Conservation (phyloP, 176 grass and related monocot species). For the Typha latifolia region DNA sequence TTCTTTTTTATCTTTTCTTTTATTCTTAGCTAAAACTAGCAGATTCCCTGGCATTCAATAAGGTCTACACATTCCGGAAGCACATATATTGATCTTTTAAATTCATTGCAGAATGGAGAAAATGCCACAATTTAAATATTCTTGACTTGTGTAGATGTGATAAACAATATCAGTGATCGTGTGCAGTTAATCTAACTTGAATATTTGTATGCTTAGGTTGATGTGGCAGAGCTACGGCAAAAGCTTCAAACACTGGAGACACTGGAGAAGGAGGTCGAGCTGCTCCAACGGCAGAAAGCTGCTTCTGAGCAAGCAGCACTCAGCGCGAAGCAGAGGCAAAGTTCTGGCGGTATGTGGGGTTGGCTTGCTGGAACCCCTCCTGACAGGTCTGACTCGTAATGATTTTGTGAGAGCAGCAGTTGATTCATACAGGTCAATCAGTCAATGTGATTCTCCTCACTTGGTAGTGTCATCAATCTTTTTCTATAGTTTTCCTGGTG, state of each 20-base stretch:
- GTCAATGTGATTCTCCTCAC: constrained; percentile 11
- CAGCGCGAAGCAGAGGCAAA: constrained; percentile 56
- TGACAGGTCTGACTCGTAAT: constrained; percentile 42
- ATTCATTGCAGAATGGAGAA: too few relatives aligned
- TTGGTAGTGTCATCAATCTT: neutral
- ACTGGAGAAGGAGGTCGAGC: constrained; percentile 79
- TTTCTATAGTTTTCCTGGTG: neutral
- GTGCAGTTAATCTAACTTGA: too few relatives aligned
- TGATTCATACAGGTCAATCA: constrained; percentile 26
- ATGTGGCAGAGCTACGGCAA: constrained; percentile 90
- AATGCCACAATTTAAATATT: too few relatives aligned
- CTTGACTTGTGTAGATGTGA: too few relatives aligned
- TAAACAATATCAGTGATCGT: too few relatives aligned
- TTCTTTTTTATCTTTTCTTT: too few relatives aligned
- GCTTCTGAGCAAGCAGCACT: constrained; percentile 73
- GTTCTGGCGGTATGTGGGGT: constrained; percentile 80
- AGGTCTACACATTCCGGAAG: too few relatives aligned
- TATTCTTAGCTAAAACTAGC: too few relatives aligned
- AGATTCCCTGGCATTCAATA: too few relatives aligned
- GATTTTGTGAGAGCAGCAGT: constrained; percentile 1
- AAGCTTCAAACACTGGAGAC: constrained; percentile 71
- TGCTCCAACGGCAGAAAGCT: constrained; percentile 69
- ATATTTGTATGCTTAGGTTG: constrained; percentile 34
- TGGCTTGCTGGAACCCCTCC: constrained; percentile 78
- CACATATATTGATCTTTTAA: too few relatives aligned